Percentiles rank a stretch among this genome's conserved stretches.
Conservation (phyloP, 2,329 filamentous ascomycete species). For the Alternaria sp. region DNA sequence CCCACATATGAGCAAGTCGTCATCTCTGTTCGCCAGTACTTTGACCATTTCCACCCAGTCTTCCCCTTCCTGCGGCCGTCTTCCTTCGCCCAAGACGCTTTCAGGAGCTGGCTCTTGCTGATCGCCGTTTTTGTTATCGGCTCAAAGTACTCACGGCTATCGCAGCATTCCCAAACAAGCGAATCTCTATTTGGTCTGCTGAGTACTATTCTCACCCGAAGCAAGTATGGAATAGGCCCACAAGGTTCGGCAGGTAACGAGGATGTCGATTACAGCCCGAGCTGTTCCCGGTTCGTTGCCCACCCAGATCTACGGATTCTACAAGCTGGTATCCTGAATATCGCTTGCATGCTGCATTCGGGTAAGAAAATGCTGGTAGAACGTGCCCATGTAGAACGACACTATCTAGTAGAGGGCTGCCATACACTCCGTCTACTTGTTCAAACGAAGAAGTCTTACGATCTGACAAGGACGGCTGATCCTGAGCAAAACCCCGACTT, state of each 20-base stretch:
- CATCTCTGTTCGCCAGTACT: conserved; percentile 31
- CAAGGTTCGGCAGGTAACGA: background rate
- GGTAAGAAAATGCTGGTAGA: conserved; percentile 10
- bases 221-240: background rate
- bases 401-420: conserved; percentile 10
- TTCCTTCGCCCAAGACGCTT: conserved; percentile 15
- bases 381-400: background rate
- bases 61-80: conserved; percentile 39
- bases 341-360: conserved; percentile 15
- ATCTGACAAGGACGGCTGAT: background rate
- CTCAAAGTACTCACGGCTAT: conserved; percentile 24
- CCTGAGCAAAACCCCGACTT: background rate
- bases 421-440: conserved; percentile 6
- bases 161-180: background rate
- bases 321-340: conserved; percentile 18
- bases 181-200: conserved; percentile 4
- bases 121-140: conserved; percentile 38
- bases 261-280: background rate
- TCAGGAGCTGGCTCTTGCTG: conserved; percentile 23
- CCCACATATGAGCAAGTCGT: conserved; percentile 28
- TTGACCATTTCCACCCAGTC: conserved; percentile 34
- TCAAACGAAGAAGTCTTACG: background rate
- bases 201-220: background rate
- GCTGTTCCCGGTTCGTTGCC: background rate
- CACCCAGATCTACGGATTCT: conserved; percentile 1